Percentiles rank a stretch among this genome's conserved stretches.
Conservation (phyloP, 805 yeast species). For the Hanseniaspora meyeri region DNA sequence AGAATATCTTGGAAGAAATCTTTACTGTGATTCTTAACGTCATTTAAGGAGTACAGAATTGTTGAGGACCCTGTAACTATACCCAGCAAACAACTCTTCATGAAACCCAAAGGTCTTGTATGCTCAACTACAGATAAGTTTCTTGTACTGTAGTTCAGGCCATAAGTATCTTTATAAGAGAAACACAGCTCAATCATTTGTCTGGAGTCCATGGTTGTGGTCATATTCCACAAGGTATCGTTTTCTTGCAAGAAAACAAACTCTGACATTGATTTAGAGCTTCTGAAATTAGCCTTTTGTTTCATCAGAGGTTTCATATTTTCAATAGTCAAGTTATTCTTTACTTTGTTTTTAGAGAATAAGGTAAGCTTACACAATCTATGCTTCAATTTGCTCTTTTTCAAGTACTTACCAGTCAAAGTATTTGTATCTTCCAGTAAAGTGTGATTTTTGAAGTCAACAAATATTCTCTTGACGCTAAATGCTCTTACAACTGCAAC, state of each 20-base stretch:
- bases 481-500: conserved; percentile 56
- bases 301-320: conserved; percentile 18
- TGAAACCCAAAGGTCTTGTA: conserved; percentile 72
- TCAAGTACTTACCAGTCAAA: conserved; percentile 18
- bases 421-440: conserved; percentile 21
- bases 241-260: conserved; percentile 25
- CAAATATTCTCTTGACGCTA: conserved; percentile 57
- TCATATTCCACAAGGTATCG: conserved; percentile 21
- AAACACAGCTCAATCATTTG: conserved; percentile 69
- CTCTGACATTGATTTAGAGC: conserved; percentile 26
- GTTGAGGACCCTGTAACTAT: conserved; percentile 80
- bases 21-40: conserved; percentile 62
- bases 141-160: conserved; percentile 57
- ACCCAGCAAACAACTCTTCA: conserved; percentile 76
- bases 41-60: conserved; percentile 62
- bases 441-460: conserved; percentile 36
- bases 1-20: conserved; percentile 59
- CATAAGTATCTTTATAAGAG: conserved; percentile 83
- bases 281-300: conserved; percentile 17
- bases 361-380: conserved; percentile 24
- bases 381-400: conserved; percentile 19
- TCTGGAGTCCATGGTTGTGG: conserved; percentile 37
- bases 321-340: conserved; percentile 18
- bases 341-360: conserved; percentile 25
- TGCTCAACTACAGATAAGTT: conserved; percentile 80